Base-by-base conservation (phyloP, 306 rosid species). In the Astragalus glycyphyllos region DNA sequence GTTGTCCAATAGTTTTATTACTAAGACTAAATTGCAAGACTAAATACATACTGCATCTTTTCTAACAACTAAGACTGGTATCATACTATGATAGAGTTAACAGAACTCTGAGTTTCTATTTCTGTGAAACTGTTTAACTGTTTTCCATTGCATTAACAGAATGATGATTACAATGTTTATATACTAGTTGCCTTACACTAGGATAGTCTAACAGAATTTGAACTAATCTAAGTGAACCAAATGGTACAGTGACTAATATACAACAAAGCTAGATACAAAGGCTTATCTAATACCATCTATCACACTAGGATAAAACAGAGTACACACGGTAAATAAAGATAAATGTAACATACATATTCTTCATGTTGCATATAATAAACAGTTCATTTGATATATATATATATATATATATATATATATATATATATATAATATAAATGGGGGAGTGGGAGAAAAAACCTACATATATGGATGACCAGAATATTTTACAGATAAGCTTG, bases 381-480 rank as follows among this genome's bases (percentile, higher is more conserved):
- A 3, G 7, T 26, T 38, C 31, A 58, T 29, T 32, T 9, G 3
- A 26, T 3, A 26, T 1, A 26, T 26, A 26, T 26, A 26, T 26
- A 26, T 17, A 8, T 1, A 8, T 16, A 38, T 8, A 34, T n/a
- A n/a, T n/a, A n/a, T n/a, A n/a, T n/a, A n/a, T n/a, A 26, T 3
- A 26, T 1, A 26, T 26, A 26, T 26, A 26, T 26, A 26, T 17
- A 8, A n/a, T n/a, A n/a, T n/a, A n/a, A n/a, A n/a, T n/a, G 29
- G 2, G 46, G 26, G 17, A 13, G 17, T 7, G 37, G 11, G 31
- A 35, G 13, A 32, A 12, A 47, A 35, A 47, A 81, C 97, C 1
- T 85, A 93, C 98, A 75, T 93, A 93, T 61, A 93, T 90, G 16
- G 96, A 93, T 45, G 98, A 93, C 98, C 98, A 93, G 82, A 93